Conservation (phyloP, 2,329 filamentous ascomycete genomes). For the Thyridium curvatum region DNA sequence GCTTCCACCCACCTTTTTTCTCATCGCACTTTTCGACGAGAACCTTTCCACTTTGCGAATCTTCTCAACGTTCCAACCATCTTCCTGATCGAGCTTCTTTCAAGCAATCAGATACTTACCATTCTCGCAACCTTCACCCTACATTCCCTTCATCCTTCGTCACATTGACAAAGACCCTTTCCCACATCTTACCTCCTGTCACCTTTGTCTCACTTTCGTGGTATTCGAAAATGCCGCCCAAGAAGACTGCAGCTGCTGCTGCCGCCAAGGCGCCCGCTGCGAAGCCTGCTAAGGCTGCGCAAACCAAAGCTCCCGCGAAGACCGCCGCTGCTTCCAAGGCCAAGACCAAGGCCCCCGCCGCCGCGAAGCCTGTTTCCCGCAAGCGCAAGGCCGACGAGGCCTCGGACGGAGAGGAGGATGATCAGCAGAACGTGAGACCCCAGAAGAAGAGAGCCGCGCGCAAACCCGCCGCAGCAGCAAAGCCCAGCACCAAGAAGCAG, state of each 20-base stretch:
- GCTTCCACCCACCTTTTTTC: too few species aligned
- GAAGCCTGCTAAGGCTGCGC: constrained; percentile 21
- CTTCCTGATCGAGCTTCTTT: background rate
- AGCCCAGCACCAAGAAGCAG: constrained; percentile 7
- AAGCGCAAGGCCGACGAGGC: constrained; percentile 8
- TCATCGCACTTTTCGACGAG: too few species aligned
- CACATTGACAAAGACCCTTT: background rate
- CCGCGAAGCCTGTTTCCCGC: constrained; percentile 6
- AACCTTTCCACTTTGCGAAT: background rate
- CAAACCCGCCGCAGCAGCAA: background rate
- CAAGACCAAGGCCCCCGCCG: constrained; percentile 11
- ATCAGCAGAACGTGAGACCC: constrained; percentile 1
- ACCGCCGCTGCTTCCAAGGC: constrained; percentile 5
- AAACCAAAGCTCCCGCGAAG: constrained; percentile 37
- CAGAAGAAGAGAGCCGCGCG: background rate
- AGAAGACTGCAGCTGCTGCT: background rate
- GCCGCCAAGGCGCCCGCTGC: constrained; percentile 13
- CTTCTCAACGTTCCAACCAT: background rate
- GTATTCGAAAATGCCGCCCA: background rate
- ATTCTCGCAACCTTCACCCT: background rate
- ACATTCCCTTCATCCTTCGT: background rate
- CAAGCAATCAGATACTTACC: background rate
- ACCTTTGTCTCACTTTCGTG: background rate
- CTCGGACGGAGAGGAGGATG: constrained; percentile 2
- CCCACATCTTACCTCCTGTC: background rate